Percentiles rank a stretch among this genome's conserved stretches.
Conservation (phyloP, 495 filamentous ascomycete species). For the Xylaria nigripes region DNA sequence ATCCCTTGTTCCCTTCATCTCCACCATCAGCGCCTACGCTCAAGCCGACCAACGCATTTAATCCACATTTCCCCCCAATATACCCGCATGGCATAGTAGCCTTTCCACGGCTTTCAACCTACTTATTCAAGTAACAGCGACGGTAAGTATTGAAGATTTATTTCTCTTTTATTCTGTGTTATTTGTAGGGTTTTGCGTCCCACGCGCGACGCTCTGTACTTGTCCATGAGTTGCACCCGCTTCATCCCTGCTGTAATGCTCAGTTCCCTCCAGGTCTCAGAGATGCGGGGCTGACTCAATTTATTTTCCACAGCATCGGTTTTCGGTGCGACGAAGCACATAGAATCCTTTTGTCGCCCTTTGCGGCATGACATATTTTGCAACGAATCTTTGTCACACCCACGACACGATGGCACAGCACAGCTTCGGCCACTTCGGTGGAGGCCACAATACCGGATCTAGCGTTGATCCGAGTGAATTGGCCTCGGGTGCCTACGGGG, state of each 20-base stretch:
- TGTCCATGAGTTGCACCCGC: constrained; percentile 2
- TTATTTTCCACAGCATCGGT: constrained; percentile 20
- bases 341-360: constrained; percentile 1
- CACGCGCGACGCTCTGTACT: background rate
- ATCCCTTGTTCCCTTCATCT: background rate
- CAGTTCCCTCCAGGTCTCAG: constrained; percentile 14
- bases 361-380: constrained; percentile 11
- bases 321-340: constrained; percentile 5
- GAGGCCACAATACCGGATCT: constrained; percentile 47
- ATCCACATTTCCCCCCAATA: background rate
- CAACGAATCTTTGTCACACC: constrained; percentile 6
- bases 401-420: constrained; percentile 47
- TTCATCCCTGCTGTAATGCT: background rate
- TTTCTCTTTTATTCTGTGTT: background rate
- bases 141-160: background rate
- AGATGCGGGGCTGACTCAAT: constrained; percentile 25
- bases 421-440: constrained; percentile 54
- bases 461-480: constrained; percentile 84
- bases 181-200: background rate
- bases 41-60: background rate
- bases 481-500: constrained; percentile 48
- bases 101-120: background rate
- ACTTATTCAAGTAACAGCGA: background rate
- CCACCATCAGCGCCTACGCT: background rate
- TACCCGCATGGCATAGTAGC: constrained; percentile 6